Evolutionary conservation across 2,329 filamentous ascomycete genomes (phyloP), one percentile per base, ranked within the genome.

Genomic region (Venturia carpophila): DNA sequence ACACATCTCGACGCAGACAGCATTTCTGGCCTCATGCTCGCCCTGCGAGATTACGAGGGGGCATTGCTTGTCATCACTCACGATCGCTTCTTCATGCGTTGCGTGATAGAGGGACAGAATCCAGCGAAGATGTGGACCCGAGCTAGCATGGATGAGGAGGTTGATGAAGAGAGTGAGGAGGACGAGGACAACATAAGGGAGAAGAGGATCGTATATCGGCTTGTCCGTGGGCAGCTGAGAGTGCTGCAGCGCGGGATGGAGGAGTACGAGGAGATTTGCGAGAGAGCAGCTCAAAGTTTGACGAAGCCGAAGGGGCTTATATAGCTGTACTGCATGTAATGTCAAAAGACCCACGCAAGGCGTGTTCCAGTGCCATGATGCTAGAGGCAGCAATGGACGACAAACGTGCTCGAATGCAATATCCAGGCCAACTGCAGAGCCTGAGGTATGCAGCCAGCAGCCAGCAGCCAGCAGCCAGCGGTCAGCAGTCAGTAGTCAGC

Each of bases 1-100:
- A 93, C 91, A 0, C 91, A 96, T 78, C 80, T 95, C 49, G 91
- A 95, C 73, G 90, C 89, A 67, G 85, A 94, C 75, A 93, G 89
- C 0, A 89, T 93, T 30, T 83, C 84, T 9, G 89, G 88, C 1
- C 75, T 95, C 64, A 81, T 88, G 0, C 80, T 83, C 30, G 88
- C 87, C 1, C 73, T 95, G 68, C 80, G 82, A 17, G 77, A 77
- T 2, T 95, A 89, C 81, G 82, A 86, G 65, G 91, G 91, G 0
- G 90, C 90, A 0, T 82, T 94, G 4, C 76, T 95, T 47, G 77
- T 94, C 5, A 87, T 94, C 5, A 91, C 86, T 43, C 91, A 95
- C 77, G 91, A 95, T 73, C 81, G 91, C 41, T 95, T 89, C 81
- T 88, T 95, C 70, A 83, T 94, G 76, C 82, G 87, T 58, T 86